These are phyloP conservation scores for Ophiostoma sp. DNA, from an alignment of 2,329 filamentous ascomycete species.

Conservation along the genomic window DNA sequence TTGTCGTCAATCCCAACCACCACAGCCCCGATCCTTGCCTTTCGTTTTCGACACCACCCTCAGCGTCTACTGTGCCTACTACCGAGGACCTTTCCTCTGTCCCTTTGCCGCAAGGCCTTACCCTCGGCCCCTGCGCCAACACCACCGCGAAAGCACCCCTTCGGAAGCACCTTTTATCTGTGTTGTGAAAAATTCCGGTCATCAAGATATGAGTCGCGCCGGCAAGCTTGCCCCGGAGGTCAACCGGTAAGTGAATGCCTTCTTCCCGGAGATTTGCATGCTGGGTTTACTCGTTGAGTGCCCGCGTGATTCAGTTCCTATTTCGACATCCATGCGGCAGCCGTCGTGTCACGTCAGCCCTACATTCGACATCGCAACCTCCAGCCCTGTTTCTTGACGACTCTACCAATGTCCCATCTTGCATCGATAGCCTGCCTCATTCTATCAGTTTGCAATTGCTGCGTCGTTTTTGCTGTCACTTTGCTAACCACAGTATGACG, in stretches of 20 bases:
- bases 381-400: too few species aligned
- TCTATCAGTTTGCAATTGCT: too few species aligned
- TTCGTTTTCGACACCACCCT: not conserved
- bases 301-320: conserved; percentile 7
- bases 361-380: not conserved
- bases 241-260: conserved; percentile 63
- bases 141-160: conserved; percentile 3
- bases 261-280: not conserved
- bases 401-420: too few species aligned
- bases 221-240: conserved; percentile 99
- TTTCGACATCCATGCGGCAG: conserved; percentile 2
- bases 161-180: conserved; percentile 17
- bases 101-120: conserved; percentile 7
- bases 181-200: conserved; percentile 26
- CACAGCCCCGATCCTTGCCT: not conserved
- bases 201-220: conserved; percentile 88
- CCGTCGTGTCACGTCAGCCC: not conserved
- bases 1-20: conserved; percentile 5
- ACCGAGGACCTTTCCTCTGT: not conserved
- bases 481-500: conserved; percentile 28
- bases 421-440: too few species aligned
- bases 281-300: not conserved
- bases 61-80: not conserved
- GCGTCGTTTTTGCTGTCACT: not conserved
- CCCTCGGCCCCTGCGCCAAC: conserved; percentile 7